phyloP scores from a whole-genome alignment of 192 early-diverging fungal genomes.

The Fimicolochytrium jonesii region DNA sequence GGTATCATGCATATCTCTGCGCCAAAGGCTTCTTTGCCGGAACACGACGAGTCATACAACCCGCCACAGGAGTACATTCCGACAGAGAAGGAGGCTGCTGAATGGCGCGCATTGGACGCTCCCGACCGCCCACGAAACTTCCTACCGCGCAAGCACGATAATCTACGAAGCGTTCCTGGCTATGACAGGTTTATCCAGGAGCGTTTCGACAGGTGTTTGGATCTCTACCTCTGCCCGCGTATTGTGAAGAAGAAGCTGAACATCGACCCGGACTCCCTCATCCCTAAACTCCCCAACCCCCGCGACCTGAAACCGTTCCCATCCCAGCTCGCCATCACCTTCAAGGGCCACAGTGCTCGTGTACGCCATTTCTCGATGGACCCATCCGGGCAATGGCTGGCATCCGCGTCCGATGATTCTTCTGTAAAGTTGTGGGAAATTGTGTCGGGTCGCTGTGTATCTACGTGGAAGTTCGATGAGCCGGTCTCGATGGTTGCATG shows the following conservation, averaged over 20 bases:
- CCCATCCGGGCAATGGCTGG: constrained; percentile 85
- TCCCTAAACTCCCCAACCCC: constrained; percentile 93
- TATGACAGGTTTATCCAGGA: constrained; percentile 90
- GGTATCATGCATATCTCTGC: constrained; percentile 78
- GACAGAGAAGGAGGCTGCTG: constrained; percentile 70
- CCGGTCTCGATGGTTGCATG: constrained; percentile 74
- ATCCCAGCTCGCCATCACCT: constrained; percentile 68
- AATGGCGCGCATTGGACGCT: constrained; percentile 76
- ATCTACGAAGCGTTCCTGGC: constrained; percentile 80
- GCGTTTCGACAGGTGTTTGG: constrained; percentile 93
- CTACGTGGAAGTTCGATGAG: constrained; percentile 67
- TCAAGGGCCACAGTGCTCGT: constrained; percentile 74
- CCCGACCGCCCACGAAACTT: constrained; percentile 67
- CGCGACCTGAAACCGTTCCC: constrained; percentile 96
- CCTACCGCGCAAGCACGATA: constrained; percentile 62
- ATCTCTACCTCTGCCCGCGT: constrained; percentile 94
- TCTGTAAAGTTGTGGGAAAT: constrained; percentile 91
- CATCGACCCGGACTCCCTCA: constrained; percentile 85
- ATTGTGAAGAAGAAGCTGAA: constrained; percentile 78
- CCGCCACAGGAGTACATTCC: constrained; percentile 92
- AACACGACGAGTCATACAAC: constrained; percentile 93
- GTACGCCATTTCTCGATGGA: constrained; percentile 84
- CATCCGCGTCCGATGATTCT: constrained; percentile 80
- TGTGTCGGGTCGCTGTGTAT: constrained; percentile 79
- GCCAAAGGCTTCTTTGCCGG: constrained; percentile 81